Percentiles rank a stretch among this genome's conserved stretches.
phyloP scores from a whole-genome alignment of 1,284 basidiomycete genomes.

The Ceratobasidium theobromae region DNA sequence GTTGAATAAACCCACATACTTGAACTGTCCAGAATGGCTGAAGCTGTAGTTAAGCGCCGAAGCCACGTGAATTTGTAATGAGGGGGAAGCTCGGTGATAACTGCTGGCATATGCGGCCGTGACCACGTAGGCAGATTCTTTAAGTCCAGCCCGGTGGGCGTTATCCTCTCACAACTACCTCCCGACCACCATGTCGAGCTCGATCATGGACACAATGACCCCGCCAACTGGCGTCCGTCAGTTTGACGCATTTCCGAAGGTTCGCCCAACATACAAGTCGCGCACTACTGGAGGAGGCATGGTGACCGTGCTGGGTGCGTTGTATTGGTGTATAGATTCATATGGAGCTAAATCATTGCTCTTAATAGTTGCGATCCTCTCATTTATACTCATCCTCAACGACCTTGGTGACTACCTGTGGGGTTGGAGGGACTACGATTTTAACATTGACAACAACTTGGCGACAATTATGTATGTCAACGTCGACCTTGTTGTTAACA shows the following conservation, averaged over 20 bases:
- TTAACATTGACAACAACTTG: constrained; percentile 71
- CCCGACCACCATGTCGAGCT: constrained; percentile 19
- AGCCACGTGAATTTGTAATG: constrained; percentile 17
- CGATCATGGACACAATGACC: constrained; percentile 13
- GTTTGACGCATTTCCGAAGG: constrained; percentile 87
- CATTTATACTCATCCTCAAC: constrained; percentile 76
- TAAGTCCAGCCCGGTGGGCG: constrained; percentile 8
- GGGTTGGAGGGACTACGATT: constrained; percentile 86
- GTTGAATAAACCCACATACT: background rate
- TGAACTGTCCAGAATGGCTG: background rate
- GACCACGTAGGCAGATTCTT: constrained; percentile 28
- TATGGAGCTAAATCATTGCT: background rate
- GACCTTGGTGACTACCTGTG: constrained; percentile 89
- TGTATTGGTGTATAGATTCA: background rate
- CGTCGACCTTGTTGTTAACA: constrained; percentile 86
- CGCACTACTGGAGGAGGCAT: constrained; percentile 86
- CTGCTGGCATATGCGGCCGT: constrained; percentile 14
- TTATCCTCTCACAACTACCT: background rate
- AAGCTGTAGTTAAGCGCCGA: background rate
- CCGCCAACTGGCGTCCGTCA: constrained; percentile 44
- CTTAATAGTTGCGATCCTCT: constrained; percentile 64
- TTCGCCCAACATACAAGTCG: constrained; percentile 84
- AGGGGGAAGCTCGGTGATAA: constrained; percentile 31
- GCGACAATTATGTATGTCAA: constrained; percentile 76
- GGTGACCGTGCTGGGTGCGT: constrained; percentile 59